Percentiles rank a stretch among this genome's conserved stretches.
phyloP scores from a whole-genome alignment of 306 rosid genomes.

The Vigna unguiculata region DNA sequence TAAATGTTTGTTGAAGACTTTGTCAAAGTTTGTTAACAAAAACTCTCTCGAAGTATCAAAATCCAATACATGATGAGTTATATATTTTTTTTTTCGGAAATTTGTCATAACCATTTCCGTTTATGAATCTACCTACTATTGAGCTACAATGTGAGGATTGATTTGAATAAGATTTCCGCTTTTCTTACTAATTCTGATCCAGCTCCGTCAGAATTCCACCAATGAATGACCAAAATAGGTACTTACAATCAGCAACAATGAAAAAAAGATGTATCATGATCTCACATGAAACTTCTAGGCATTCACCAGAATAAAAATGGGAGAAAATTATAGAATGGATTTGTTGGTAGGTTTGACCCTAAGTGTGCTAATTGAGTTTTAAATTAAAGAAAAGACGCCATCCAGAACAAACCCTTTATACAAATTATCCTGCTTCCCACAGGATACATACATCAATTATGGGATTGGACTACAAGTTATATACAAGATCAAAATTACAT shows the following conservation, averaged over 20 bases:
- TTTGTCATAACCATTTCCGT: not conserved
- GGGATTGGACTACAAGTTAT: not conserved
- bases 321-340: not conserved
- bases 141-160: not conserved
- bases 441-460: not conserved
- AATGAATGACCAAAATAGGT: not conserved
- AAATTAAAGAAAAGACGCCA: too few relatives aligned
- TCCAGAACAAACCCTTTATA: conserved; percentile 16
- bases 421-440: conserved; percentile 8
- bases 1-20: too few relatives aligned
- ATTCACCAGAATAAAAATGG: not conserved
- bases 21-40: too few relatives aligned
- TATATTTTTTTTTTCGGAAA: not conserved
- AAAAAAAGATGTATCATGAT: not conserved
- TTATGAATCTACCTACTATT: not conserved
- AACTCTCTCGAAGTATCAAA: too few relatives aligned
- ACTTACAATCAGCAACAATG: not conserved
- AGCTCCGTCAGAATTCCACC: not conserved
- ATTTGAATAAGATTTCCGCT: not conserved
- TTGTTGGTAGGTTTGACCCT: not conserved
- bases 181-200: not conserved
- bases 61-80: too few relatives aligned
- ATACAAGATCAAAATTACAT: conserved; percentile 15
- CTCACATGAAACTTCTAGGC: not conserved
- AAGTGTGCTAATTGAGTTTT: not conserved